Base-by-base conservation (phyloP, 495 filamentous ascomycete species). In the Aspergillus affinis region DNA sequence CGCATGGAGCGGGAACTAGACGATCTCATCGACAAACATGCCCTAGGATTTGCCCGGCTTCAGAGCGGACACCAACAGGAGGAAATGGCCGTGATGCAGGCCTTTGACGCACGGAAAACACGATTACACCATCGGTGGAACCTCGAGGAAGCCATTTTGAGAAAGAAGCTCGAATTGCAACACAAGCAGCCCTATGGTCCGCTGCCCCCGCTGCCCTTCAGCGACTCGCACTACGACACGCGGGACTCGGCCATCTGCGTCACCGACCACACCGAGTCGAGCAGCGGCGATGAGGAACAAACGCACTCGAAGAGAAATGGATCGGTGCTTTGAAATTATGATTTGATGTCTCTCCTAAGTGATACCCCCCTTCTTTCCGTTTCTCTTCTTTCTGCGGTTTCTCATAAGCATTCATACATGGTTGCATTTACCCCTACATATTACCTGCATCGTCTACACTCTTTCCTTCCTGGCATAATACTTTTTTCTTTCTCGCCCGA, bases 1-100 rank as follows among this genome's bases (percentile, higher is more conserved):
- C 81, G 87, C 26, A 89, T 92, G 72, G 82, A 84, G 53, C 72
- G 72, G 23, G 89, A 94, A 71, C 72, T 88, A 29, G 74, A 82
- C 4, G 71, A 72, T 12, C 60, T 90, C 48, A 73, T 75, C 13
- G 78, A 79, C n/a, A 79, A 79, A 57, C 79, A 83, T 58, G 65
- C 66, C 15, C 72, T 79, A 47, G 81, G 84, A 48, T 59, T 86
- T 19, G 78, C 83, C 30, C 70, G 77, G 8, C 72, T 91, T n/a
- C 86, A 86, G 45, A 48, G 50, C 15, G 77, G 83, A 18, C 79
- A 79, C 53, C 72, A 75, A 30, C 57, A 66, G 13, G 86, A 90
- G 61, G 86, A 86, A 61, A 68, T 78, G 8, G 71, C 69, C 4
- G 61, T 86, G 13, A 58, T 75, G 7, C 72, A 72, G 15, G 70